phyloP scores from a whole-genome alignment of 495 filamentous ascomycete genomes.

The Hypoxylon crocopeplum region DNA sequence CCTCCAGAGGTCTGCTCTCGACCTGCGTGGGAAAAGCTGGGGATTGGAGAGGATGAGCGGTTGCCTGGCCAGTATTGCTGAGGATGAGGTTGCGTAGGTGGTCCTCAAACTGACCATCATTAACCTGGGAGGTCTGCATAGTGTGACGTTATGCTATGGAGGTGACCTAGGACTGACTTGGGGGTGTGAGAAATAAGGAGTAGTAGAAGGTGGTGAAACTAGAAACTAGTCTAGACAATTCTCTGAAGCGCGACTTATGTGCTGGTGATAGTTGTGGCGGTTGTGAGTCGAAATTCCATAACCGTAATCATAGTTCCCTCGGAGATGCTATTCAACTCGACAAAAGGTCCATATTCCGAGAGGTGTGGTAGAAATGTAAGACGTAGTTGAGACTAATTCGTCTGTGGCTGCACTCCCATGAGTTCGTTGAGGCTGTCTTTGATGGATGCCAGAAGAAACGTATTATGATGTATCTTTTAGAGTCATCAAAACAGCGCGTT shows the following conservation, averaged over 20 bases:
- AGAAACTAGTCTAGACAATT: neutral
- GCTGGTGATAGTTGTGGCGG: conserved; percentile 2
- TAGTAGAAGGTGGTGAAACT: neutral
- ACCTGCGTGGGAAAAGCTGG: conserved; percentile 2
- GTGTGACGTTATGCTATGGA: neutral
- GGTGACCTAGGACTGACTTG: neutral
- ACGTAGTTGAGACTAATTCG: neutral
- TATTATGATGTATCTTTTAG: conserved; percentile 6
- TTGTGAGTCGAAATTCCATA: conserved; percentile 7
- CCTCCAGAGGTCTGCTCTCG: neutral
- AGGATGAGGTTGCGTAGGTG: conserved; percentile 53
- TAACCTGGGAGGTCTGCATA: conserved; percentile 36
- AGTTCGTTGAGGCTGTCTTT: neutral
- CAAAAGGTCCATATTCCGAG: neutral
- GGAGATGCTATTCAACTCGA: conserved; percentile 1
- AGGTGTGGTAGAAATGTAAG: neutral
- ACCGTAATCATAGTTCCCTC: conserved; percentile 3
- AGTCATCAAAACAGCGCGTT: neutral
- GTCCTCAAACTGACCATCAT: conserved; percentile 45
- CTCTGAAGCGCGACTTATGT: neutral
- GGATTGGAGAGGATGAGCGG: neutral
- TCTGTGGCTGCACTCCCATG: neutral
- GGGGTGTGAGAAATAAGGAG: neutral
- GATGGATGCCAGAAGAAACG: neutral
- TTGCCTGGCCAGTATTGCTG: conserved; percentile 31